Conservation (phyloP, 371 early-diverging fungal genomes). For the Globomyces sp. region DNA sequence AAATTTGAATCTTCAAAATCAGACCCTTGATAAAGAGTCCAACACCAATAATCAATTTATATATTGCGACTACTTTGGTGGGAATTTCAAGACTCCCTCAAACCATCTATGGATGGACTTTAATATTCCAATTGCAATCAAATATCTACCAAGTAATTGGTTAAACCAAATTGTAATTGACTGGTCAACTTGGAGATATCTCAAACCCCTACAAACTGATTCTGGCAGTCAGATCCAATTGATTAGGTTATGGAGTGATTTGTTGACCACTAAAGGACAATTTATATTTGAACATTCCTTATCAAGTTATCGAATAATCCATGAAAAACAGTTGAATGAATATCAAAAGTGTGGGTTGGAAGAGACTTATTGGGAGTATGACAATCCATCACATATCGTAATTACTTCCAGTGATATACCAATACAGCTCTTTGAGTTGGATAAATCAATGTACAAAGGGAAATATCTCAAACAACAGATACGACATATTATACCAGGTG, state of each 20-base stretch:
- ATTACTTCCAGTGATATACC: no score
- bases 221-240: not conserved
- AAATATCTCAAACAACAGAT: no score
- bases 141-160: not conserved
- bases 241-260: not conserved
- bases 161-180: slow-evolving; percentile 12
- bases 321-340: not conserved
- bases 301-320: not conserved
- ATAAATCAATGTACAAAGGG: no score
- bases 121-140: not conserved
- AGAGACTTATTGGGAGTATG: not conserved
- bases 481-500: no score
- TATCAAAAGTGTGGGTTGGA: not conserved
- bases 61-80: slow-evolving; percentile 1
- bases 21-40: no score
- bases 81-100: not conserved
- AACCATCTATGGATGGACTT: slow-evolving; percentile 18
- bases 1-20: no score
- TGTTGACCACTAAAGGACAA: not conserved
- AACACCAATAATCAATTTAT: not conserved
- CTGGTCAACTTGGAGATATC: slow-evolving; percentile 14
- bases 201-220: not conserved
- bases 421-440: no score
- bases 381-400: not conserved
- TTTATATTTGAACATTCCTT: slow-evolving; percentile 1